Evolutionary conservation across 2,329 filamentous ascomycete genomes (phyloP).

Genomic region (Orbilia blumenaviensis): DNA sequence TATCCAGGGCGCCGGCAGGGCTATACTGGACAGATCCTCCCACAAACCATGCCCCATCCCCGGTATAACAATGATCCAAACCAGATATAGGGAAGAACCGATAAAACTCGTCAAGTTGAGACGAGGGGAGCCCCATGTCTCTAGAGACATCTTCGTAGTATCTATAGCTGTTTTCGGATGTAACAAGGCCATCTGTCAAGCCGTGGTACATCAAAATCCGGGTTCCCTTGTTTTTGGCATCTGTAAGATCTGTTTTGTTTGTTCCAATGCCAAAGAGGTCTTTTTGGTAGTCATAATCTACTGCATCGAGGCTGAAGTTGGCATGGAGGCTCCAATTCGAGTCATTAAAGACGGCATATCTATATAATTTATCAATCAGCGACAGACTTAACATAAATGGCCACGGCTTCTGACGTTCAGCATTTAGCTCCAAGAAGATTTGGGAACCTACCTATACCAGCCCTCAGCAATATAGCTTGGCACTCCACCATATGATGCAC

Average conservation of each 20-base stretch:
- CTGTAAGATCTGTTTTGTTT: constrained; percentile 61
- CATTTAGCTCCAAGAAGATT: background rate
- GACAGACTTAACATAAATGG: no score
- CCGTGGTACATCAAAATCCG: constrained; percentile 66
- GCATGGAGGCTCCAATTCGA: constrained; percentile 60
- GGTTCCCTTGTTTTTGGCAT: constrained; percentile 61
- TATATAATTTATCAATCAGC: constrained; percentile 54
- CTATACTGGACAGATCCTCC: constrained; percentile 30
- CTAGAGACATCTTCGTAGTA: constrained; percentile 35
- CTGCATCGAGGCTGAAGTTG: constrained; percentile 62
- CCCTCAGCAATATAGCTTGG: constrained; percentile 12
- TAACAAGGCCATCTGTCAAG: constrained; percentile 38
- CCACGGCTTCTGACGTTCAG: background rate
- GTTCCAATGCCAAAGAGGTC: constrained; percentile 61
- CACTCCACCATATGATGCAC: constrained; percentile 14
- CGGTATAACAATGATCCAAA: constrained; percentile 59
- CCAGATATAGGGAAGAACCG: constrained; percentile 60
- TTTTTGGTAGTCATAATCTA: constrained; percentile 58
- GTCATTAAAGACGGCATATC: constrained; percentile 63
- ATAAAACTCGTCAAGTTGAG: constrained; percentile 59
- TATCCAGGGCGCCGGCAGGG: constrained; percentile 9
- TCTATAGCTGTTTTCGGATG: constrained; percentile 16
- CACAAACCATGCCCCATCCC: constrained; percentile 55
- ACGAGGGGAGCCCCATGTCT: constrained; percentile 25
- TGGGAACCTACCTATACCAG: constrained; percentile 30